These are phyloP conservation scores for Zygosaccharomyces pseudorouxii DNA, from an alignment of 805 yeast genomes.

Conservation along the genomic window DNA sequence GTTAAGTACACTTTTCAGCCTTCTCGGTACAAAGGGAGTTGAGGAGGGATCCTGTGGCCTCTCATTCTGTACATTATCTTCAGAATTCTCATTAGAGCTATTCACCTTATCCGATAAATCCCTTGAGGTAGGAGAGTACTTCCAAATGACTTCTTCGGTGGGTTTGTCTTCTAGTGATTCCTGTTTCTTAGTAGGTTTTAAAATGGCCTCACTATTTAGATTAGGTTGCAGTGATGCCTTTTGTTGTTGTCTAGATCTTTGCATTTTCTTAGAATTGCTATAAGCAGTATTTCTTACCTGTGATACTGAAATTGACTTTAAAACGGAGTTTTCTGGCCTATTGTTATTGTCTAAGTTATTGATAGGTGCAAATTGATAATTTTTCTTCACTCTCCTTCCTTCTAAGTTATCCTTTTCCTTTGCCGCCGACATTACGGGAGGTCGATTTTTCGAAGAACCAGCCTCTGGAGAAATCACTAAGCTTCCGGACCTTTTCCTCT, in stretches of 20 bases:
- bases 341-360: constrained; percentile 17
- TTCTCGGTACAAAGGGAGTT: constrained; percentile 29
- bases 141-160: constrained; percentile 34
- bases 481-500: constrained; percentile 23
- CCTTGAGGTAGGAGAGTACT: constrained; percentile 25
- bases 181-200: background rate
- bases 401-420: constrained; percentile 7
- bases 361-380: constrained; percentile 30
- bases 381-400: constrained; percentile 15
- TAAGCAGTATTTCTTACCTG: constrained; percentile 26
- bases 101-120: constrained; percentile 14
- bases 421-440: constrained; percentile 20
- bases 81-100: constrained; percentile 20
- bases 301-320: constrained; percentile 31
- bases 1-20: constrained; percentile 25
- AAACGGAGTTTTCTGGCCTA: constrained; percentile 13
- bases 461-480: constrained; percentile 19
- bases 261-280: constrained; percentile 6
- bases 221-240: constrained; percentile 5
- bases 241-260: background rate
- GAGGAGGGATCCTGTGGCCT: constrained; percentile 27
- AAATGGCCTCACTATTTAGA: background rate
- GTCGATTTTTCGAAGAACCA: constrained; percentile 1
- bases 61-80: constrained; percentile 11
- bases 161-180: constrained; percentile 8